Percentiles rank a stretch among this genome's conserved stretches.
Conservation (phyloP, 2,329 filamentous ascomycete genomes). For the Cyanodermella asteris region DNA sequence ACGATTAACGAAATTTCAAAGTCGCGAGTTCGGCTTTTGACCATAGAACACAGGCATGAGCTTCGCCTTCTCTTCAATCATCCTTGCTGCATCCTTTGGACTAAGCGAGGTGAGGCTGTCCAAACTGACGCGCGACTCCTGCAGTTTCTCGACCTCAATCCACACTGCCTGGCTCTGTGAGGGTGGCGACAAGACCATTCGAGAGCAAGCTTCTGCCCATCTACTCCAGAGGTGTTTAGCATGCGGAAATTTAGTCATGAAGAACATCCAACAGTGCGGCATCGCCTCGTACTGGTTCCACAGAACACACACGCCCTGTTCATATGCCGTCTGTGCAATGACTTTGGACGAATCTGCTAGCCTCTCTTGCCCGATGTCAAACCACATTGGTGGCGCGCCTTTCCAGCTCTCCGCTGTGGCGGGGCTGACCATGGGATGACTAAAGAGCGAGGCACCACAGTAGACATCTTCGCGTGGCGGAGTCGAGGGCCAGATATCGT, state of each 20-base stretch:
- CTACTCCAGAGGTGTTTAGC: background rate
- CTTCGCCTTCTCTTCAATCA: conserved; percentile 1
- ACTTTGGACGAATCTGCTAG: conserved; percentile 45
- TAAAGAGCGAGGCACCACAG: conserved; percentile 20
- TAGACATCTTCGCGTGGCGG: conserved; percentile 27
- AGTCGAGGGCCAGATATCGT: conserved; percentile 19
- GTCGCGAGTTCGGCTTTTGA: too few species aligned
- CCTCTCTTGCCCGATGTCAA: conserved; percentile 49
- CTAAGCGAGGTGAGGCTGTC: background rate
- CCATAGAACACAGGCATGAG: conserved; percentile 1
- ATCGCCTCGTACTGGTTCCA: conserved; percentile 60
- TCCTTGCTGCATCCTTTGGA: background rate
- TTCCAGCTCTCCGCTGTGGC: background rate
- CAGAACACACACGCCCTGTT: conserved; percentile 36
- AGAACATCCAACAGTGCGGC: conserved; percentile 43
- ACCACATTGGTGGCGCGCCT: conserved; percentile 38
- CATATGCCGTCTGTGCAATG: conserved; percentile 32
- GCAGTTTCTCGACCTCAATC: background rate
- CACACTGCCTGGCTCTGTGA: background rate
- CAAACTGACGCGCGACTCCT: background rate
- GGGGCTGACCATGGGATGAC: conserved; percentile 3
- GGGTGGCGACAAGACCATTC: background rate
- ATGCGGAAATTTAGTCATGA: too few species aligned
- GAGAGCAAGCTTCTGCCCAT: conserved; percentile 1
- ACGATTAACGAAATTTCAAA: too few species aligned